A percentile compares a stretch with the other conserved stretches of the same genome.
Evolutionary conservation across 2,329 filamentous ascomycete genomes (phyloP).

Genomic region (Exophiala spinifera): DNA sequence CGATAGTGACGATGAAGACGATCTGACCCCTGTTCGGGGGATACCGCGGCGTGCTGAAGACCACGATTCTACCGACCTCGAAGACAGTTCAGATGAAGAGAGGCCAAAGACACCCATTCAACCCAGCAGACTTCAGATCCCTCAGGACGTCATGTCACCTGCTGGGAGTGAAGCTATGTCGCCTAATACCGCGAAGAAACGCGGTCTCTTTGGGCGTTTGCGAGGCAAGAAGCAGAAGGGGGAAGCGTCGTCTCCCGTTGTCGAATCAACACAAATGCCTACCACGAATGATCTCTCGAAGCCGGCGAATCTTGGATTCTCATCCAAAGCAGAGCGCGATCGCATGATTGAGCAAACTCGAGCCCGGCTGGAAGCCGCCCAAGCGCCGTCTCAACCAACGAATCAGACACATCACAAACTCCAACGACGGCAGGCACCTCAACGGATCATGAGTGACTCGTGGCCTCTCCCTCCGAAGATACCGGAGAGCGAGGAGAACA

Average conservation of each 20-base stretch:
- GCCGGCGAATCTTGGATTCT: conserved; percentile 50
- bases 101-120: conserved; percentile 26
- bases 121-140: conserved; percentile 27
- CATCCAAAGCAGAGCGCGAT: conserved; percentile 54
- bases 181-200: conserved; percentile 39
- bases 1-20: conserved; percentile 69
- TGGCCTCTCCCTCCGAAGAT: conserved; percentile 48
- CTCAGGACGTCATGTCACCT: conserved; percentile 36
- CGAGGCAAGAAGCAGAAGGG: conserved; percentile 60
- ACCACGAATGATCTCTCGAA: conserved; percentile 54
- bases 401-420: conserved; percentile 39
- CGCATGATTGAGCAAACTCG: conserved; percentile 59
- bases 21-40: conserved; percentile 55
- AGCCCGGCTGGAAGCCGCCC: conserved; percentile 43
- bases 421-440: conserved; percentile 45
- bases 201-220: conserved; percentile 49
- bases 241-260: conserved; percentile 16
- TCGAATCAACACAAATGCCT: conserved; percentile 6
- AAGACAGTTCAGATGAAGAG: conserved; percentile 58
- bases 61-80: conserved; percentile 60
- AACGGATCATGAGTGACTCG: conserved; percentile 38
- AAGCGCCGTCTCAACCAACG: conserved; percentile 27
- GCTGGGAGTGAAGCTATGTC: conserved; percentile 31
- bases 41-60: conserved; percentile 59
- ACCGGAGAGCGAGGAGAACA: conserved; percentile 7